A percentile compares a stretch with the other conserved stretches of the same genome.
Conservation (phyloP, 2,329 filamentous ascomycete species). For the Catunica adiposa region DNA sequence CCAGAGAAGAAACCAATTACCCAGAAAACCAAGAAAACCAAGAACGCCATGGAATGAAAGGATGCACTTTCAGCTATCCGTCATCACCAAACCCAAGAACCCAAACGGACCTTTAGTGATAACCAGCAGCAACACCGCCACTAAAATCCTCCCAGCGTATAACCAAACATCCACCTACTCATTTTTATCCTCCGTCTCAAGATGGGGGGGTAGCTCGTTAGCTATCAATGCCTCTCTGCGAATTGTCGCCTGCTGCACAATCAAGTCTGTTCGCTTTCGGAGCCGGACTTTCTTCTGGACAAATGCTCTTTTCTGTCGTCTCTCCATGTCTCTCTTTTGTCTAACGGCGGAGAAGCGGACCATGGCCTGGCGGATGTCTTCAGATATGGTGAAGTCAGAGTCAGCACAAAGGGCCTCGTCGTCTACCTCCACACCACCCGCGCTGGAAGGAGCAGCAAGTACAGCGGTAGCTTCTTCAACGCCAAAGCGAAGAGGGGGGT, state of each 20-base stretch:
- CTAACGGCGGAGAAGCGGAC: neutral
- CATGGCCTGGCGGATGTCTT: neutral
- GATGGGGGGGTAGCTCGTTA: neutral
- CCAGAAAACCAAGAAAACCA: too few relatives aligned
- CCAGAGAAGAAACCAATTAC: too few relatives aligned
- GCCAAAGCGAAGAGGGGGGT: neutral
- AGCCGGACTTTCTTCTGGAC: constrained; percentile 4
- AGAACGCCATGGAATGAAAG: too few relatives aligned
- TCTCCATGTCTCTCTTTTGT: neutral
- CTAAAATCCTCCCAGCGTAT: neutral
- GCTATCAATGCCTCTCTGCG: neutral
- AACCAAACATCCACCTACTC: neutral
- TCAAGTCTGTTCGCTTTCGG: neutral
- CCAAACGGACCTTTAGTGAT: neutral
- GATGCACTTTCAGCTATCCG: too few relatives aligned
- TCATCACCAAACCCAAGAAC: too few relatives aligned
- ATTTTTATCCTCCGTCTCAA: neutral
- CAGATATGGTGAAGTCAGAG: neutral
- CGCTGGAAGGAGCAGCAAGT: neutral
- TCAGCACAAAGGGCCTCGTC: constrained; percentile 2
- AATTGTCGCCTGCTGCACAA: neutral
- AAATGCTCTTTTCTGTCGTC: neutral
- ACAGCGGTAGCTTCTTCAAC: neutral
- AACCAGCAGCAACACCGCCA: neutral
- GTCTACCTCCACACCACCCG: neutral